Evolutionary conservation across 2,329 filamentous ascomycete species (phyloP).

Genomic region (Aspergillus sp.): DNA sequence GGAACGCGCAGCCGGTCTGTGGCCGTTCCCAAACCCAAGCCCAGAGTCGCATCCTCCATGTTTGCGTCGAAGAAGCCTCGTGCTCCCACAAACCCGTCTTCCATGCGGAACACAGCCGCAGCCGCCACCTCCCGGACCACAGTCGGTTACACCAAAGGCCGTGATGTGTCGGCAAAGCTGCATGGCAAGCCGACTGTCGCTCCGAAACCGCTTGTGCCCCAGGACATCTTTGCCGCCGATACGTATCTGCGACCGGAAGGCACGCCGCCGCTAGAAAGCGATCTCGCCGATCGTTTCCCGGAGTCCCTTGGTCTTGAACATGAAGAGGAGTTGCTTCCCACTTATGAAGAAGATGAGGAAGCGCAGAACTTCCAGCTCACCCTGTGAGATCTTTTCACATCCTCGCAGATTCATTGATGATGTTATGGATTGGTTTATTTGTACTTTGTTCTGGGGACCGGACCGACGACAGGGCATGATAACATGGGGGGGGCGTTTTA

Average conservation of each 20-base stretch:
- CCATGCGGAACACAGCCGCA: constrained; percentile 60
- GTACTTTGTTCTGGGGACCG: constrained; percentile 8
- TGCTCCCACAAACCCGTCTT: constrained; percentile 49
- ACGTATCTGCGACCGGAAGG: constrained; percentile 45
- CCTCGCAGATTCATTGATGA: neutral
- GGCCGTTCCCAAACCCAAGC: constrained; percentile 34
- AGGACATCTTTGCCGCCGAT: constrained; percentile 38
- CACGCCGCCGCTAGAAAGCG: constrained; percentile 40
- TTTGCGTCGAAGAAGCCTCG: constrained; percentile 42
- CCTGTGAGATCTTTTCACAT: constrained; percentile 22
- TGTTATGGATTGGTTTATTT: constrained; percentile 8
- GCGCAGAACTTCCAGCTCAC: constrained; percentile 40
- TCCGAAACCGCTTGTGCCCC: constrained; percentile 22
- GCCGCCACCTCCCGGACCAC: constrained; percentile 74
- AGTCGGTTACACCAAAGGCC: constrained; percentile 80
- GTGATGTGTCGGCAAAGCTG: constrained; percentile 40
- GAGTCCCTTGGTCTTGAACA: constrained; percentile 38
- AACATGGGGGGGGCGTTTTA: neutral
- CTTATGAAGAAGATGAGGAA: constrained; percentile 41
- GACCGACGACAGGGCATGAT: too few relatives aligned
- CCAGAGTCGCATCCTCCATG: constrained; percentile 33
- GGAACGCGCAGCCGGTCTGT: constrained; percentile 29
- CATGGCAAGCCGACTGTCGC: constrained; percentile 24
- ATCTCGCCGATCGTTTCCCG: constrained; percentile 45
- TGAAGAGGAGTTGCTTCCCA: constrained; percentile 24